Conservation (phyloP, 345 rosid genomes). For the Populus tremula region DNA sequence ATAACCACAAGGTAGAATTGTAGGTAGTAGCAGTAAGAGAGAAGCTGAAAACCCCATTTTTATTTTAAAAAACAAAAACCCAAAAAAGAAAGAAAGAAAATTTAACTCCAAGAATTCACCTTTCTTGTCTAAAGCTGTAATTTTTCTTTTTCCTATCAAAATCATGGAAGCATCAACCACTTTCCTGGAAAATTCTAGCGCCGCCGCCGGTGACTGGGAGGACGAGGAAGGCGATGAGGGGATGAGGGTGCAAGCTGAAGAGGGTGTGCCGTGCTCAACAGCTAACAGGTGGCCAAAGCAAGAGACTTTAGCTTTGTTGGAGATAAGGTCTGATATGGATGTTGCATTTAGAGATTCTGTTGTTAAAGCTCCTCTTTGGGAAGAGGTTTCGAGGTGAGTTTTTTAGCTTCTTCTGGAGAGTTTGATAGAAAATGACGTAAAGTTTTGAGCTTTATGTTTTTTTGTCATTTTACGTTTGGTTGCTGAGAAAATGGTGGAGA, state of each 20-base stretch:
- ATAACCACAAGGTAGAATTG: conserved; percentile 10
- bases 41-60: background rate
- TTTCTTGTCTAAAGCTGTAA: conserved; percentile 26
- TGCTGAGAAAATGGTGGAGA: background rate
- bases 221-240: conserved; percentile 26
- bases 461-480: background rate
- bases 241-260: conserved; percentile 29
- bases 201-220: conserved; percentile 13
- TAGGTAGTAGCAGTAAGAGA: conserved; percentile 1
- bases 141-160: background rate
- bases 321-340: conserved; percentile 32
- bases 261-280: conserved; percentile 35
- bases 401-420: conserved; percentile 8
- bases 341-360: conserved; percentile 20
- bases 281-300: conserved; percentile 31
- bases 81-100: background rate
- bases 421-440: background rate
- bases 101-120: conserved; percentile 20
- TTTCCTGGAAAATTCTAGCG: conserved; percentile 27
- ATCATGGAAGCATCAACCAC: conserved; percentile 41
- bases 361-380: conserved; percentile 32
- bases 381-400: conserved; percentile 32
- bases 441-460: background rate
- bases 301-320: conserved; percentile 28
- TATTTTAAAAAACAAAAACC: background rate